phyloP scores from a whole-genome alignment of 805 yeast genomes.

The Cyberlindnera galapagoensis region DNA sequence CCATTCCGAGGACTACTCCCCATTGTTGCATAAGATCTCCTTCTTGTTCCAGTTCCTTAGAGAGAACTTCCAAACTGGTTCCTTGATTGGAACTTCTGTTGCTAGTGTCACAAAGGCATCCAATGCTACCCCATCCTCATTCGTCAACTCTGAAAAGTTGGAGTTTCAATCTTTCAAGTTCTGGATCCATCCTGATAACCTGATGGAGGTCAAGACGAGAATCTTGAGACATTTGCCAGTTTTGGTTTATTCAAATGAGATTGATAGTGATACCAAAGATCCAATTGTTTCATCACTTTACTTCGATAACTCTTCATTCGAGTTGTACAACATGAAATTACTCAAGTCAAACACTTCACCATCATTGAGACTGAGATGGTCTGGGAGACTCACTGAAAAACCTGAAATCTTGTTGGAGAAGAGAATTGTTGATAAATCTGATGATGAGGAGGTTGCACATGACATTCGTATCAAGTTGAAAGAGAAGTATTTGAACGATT shows the following conservation, averaged over 20 bases:
- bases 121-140: slow-evolving; percentile 19
- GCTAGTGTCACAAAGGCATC: slow-evolving; percentile 10
- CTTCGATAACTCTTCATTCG: slow-evolving; percentile 79
- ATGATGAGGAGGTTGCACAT: slow-evolving; percentile 45
- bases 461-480: slow-evolving; percentile 66
- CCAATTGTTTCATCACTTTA: slow-evolving; percentile 83
- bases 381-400: slow-evolving; percentile 70
- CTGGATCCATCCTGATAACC: slow-evolving; percentile 95
- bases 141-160: slow-evolving; percentile 17
- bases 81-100: slow-evolving; percentile 23
- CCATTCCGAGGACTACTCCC: slow-evolving; percentile 92
- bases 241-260: slow-evolving; percentile 56
- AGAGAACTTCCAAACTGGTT: slow-evolving; percentile 47
- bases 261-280: slow-evolving; percentile 45
- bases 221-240: slow-evolving; percentile 92
- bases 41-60: slow-evolving; percentile 75
- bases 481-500: slow-evolving; percentile 75
- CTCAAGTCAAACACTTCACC: slow-evolving; percentile 63
- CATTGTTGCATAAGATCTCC: slow-evolving; percentile 77
- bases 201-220: slow-evolving; percentile 97
- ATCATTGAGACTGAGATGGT: slow-evolving; percentile 84
- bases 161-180: slow-evolving; percentile 68
- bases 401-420: slow-evolving; percentile 80
- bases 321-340: slow-evolving; percentile 78
- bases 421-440: slow-evolving; percentile 55